Evolutionary conservation across 257 asterid genomes (phyloP).

Genomic region (Apocynum venetum): DNA sequence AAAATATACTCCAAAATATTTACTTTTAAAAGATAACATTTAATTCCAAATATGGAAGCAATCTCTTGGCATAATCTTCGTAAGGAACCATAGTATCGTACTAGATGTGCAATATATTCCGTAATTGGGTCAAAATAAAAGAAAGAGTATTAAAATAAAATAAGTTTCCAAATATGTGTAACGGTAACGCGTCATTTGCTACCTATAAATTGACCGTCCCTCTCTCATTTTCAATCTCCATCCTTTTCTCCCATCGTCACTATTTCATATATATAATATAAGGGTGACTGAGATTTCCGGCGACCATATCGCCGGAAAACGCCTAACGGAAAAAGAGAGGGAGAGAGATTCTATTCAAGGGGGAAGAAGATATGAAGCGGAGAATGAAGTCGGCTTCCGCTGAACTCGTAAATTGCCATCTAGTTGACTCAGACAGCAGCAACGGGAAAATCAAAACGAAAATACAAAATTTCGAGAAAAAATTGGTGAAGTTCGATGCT

Average conservation of each 20-base stretch:
- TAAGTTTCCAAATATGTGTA: background rate
- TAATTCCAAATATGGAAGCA: too few relatives aligned
- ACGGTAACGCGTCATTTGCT: slow-evolving; percentile 24
- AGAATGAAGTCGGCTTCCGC: background rate
- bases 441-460: slow-evolving; percentile 12
- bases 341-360: background rate
- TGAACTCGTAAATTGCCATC: background rate
- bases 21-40: too few relatives aligned
- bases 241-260: background rate
- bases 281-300: slow-evolving; percentile 14
- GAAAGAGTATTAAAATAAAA: background rate
- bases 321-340: background rate
- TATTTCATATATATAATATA: background rate
- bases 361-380: slow-evolving; percentile 16
- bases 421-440: slow-evolving; percentile 17
- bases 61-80: too few relatives aligned
- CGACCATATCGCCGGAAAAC: slow-evolving; percentile 37
- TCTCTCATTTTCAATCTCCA: slow-evolving; percentile 12
- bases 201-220: slow-evolving; percentile 18
- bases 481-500: slow-evolving; percentile 57
- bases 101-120: background rate
- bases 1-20: too few relatives aligned
- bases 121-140: background rate
- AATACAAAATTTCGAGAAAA: slow-evolving; percentile 18
- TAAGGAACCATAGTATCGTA: too few relatives aligned